Evolutionary conservation across 805 yeast genomes (phyloP), one percentile per base, ranked within the genome.

Genomic region (Scheffersomyces spartinae): DNA sequence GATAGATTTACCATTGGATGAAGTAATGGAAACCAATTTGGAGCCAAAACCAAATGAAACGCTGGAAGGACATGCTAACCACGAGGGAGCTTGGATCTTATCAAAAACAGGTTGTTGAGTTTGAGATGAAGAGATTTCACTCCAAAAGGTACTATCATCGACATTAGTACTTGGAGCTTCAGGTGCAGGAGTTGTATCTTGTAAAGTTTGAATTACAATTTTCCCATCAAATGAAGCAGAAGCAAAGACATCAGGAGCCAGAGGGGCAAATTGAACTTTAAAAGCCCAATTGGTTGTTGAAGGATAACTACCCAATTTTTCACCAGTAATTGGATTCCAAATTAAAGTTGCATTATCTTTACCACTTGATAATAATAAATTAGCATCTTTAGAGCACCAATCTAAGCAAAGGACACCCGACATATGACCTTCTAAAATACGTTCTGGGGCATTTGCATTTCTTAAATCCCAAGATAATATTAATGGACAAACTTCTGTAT

Each of bases 1-100:
- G 5, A 50, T 30, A 15, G 72, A 59, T 40, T 64, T 41, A 7
- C 62, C 55, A 26, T 52, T 60, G 7, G 57, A 53, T 18, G 49
- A 41, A 16, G 23, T 12, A 9, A 77, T 72, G 8, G 62, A 49
- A 4, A 79, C 86, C 20, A 91, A 49, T 54, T 83, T 84, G 27
- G 95, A 94, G 33, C 98, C 98, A 55, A 85, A 88, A 0, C 94
- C 97, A 64, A 93, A 91, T 2, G 73, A 59, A 9, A 78, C 95
- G 25, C 77, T 64, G 4, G 70, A 63, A 8, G 84, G 84, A 36
- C 78, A 65, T 34, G 71, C 70, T 33, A 83, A 68, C 98, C 98
- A 91, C 31, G 61, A 52, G 25, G 99, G 98, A 12, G 96, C 91
- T 54, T 85, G 94, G 34, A 67, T 61, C 16, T 71, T 62, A 20